Base-by-base conservation (phyloP, 1,284 basidiomycete species). In the Sanghuangporus weigelae region DNA sequence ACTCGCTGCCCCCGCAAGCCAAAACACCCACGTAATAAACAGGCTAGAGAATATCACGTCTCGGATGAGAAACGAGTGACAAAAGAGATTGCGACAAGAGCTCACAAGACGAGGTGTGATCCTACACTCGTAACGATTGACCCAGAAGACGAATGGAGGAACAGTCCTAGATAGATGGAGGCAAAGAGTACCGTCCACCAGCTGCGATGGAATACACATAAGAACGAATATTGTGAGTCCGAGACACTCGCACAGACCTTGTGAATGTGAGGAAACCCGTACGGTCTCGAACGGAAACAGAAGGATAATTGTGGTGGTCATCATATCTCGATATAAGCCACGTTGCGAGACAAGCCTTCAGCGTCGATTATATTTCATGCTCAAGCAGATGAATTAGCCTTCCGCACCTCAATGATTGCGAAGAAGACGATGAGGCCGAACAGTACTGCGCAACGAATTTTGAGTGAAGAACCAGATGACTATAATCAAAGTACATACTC, bases 11-110 rank as follows among this genome's bases (percentile, higher is more conserved):
- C 80, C 84, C 1, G 87, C 83, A 3, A 83, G 80, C 87, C 87
- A 90, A 61, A 89, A 77, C 12, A 87, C 77, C 86, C 89, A 92
- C 0, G 89, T 87, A 23, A 92, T 53, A 62, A 80, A 70, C 65
- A 89, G 70, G 72, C 85, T 90, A 66, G 31, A 21, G 14, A 7
- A 62, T n/a, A 26, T 44, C 11, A 65, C 39, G 38, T 44, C 35
- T 42, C 26, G 16, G 26, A 10, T 38, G 23, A 21, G 21, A 64
- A 44, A 62, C 14, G 60, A 60, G 46, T 26, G 19, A 2, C 21
- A 7, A n/a, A 49, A 40, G 36, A 31, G 4, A 7, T 31, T 23
- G 8, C 0, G 21, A n/a, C 48, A 51, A 51, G 44, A 46, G 40
- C 63, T 55, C 71, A 89, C 89, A 85, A 89, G 63, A 85, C 66